phyloP scores from a whole-genome alignment of 768 basidiomycete genomes.

The Leccinellum luteum region DNA sequence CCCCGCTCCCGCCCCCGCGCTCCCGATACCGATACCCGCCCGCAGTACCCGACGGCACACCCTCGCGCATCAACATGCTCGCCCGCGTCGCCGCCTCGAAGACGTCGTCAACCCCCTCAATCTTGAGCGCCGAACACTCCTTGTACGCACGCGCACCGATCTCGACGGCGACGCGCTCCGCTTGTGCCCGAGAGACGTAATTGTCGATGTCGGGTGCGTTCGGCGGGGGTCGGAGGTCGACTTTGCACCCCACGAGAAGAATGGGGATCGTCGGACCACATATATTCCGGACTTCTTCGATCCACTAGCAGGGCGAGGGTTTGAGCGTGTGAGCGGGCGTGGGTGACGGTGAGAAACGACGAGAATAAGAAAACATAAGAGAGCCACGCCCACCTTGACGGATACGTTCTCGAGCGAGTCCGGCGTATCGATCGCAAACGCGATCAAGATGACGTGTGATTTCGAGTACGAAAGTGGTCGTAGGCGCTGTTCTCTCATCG shows the following conservation, averaged over 20 bases:
- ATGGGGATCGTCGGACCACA: slow-evolving; percentile 93
- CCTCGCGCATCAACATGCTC: slow-evolving; percentile 93
- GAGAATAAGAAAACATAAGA: not conserved
- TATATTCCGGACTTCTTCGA: slow-evolving; percentile 95
- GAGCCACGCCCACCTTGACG: slow-evolving; percentile 61
- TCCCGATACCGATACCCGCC: slow-evolving; percentile 49
- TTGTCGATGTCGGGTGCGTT: slow-evolving; percentile 45
- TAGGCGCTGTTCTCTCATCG: slow-evolving; percentile 54
- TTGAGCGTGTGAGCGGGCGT: not conserved
- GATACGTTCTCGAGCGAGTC: slow-evolving; percentile 96
- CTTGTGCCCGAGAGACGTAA: slow-evolving; percentile 76
- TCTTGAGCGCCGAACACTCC: slow-evolving; percentile 88
- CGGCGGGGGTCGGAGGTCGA: slow-evolving; percentile 74
- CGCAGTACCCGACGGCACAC: slow-evolving; percentile 56
- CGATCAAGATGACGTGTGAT: slow-evolving; percentile 98
- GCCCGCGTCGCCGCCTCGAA: slow-evolving; percentile 97
- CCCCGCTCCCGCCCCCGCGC: slow-evolving; percentile 25
- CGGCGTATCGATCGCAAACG: slow-evolving; percentile 93
- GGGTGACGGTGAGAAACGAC: too few relatives aligned
- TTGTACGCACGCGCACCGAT: slow-evolving; percentile 95
- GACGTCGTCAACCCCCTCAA: slow-evolving; percentile 93
- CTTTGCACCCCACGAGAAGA: slow-evolving; percentile 94
- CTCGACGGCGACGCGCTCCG: slow-evolving; percentile 72
- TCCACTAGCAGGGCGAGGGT: slow-evolving; percentile 62
- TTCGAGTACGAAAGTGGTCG: slow-evolving; percentile 97